Conservation (phyloP, 805 yeast species). For the Saturnispora ahearnii region DNA sequence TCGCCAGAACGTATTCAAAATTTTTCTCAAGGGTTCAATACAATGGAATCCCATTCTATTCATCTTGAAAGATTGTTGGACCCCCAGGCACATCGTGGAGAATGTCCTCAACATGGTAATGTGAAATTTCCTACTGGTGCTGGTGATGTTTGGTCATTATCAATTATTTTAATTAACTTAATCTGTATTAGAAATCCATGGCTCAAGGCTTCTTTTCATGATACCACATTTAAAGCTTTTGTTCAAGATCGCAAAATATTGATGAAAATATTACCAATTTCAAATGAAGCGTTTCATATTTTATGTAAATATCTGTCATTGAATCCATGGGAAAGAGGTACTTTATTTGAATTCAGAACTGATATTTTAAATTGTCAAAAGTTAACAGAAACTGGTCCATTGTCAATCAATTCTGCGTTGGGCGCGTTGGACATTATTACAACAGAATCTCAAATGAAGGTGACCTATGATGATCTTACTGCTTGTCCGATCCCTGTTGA, state of each 20-base stretch:
- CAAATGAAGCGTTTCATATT: constrained; percentile 48
- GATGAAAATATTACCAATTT: constrained; percentile 62
- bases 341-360: constrained; percentile 31
- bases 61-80: constrained; percentile 23
- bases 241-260: constrained; percentile 47
- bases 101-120: constrained; percentile 19
- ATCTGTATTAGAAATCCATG: constrained; percentile 85
- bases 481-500: constrained; percentile 29
- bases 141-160: constrained; percentile 85
- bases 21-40: constrained; percentile 31
- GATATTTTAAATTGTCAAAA: constrained; percentile 28
- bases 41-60: constrained; percentile 25
- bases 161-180: constrained; percentile 70
- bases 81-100: constrained; percentile 14
- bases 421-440: constrained; percentile 21
- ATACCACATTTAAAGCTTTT: constrained; percentile 58
- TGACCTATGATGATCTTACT: constrained; percentile 12
- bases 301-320: constrained; percentile 36
- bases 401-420: constrained; percentile 24
- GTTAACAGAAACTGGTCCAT: constrained; percentile 28
- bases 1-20: constrained; percentile 66
- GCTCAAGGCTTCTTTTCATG: constrained; percentile 67
- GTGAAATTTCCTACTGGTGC: constrained; percentile 53
- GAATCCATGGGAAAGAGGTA: constrained; percentile 41
- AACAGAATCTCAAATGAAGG: constrained; percentile 20